Evolutionary conservation across 306 rosid genomes (phyloP).

Genomic region (Corylus americana): DNA sequence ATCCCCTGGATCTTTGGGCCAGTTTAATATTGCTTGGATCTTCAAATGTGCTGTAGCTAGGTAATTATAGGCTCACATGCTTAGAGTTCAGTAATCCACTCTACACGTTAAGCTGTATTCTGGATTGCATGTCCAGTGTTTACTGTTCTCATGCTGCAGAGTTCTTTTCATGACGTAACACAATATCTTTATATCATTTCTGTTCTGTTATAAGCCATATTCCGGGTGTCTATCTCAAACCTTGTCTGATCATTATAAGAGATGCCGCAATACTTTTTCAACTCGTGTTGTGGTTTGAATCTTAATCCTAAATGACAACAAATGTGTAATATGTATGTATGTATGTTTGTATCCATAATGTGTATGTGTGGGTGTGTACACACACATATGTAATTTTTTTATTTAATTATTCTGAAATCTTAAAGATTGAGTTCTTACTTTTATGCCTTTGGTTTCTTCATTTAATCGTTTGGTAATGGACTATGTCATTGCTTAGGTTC

Average conservation of each 20-base stretch:
- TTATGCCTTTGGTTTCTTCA: slow-evolving; percentile 17
- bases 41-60: not conserved
- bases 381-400: not conserved
- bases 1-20: not conserved
- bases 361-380: not conserved
- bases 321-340: too few species aligned
- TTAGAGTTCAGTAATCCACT: not conserved
- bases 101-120: not conserved
- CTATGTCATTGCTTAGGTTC: slow-evolving; percentile 71
- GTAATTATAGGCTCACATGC: not conserved
- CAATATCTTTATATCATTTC: not conserved
- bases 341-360: too few species aligned
- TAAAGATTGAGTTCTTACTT: not conserved
- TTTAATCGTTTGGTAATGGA: slow-evolving; percentile 24
- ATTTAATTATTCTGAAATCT: not conserved
- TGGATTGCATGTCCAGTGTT: slow-evolving; percentile 9
- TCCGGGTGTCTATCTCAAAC: not conserved
- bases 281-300: not conserved
- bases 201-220: not conserved
- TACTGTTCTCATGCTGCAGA: slow-evolving; percentile 12
- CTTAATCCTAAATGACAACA: not conserved
- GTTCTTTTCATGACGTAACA: not conserved
- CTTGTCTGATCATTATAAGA: not conserved
- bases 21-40: not conserved
- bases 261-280: not conserved